These are phyloP conservation scores for Ustilago loliicola DNA, from an alignment of 1,284 basidiomycete genomes.

Conservation along the genomic window DNA sequence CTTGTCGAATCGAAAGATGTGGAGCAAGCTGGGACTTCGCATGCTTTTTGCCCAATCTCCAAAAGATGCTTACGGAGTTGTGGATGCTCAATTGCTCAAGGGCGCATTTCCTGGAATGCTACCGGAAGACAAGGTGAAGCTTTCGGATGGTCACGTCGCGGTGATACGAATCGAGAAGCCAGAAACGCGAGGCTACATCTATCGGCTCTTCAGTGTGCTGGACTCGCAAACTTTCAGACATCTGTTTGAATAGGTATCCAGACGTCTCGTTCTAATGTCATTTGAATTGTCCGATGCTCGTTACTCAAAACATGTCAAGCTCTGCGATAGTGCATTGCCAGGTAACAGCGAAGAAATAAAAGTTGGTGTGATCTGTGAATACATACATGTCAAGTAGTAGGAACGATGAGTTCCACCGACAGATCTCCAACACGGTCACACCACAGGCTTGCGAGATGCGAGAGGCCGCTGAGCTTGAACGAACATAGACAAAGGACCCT, in stretches of 20 bases:
- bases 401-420: too few relatives aligned
- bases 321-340: too few relatives aligned
- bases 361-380: too few relatives aligned
- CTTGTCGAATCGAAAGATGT: not conserved
- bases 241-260: not conserved
- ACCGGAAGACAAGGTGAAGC: not conserved
- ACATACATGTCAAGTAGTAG: too few relatives aligned
- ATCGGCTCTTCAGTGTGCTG: constrained; percentile 3
- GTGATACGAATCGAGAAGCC: constrained; percentile 12
- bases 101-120: not conserved
- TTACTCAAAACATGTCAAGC: too few relatives aligned
- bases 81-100: constrained; percentile 14
- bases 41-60: constrained; percentile 7
- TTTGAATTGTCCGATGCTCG: too few relatives aligned
- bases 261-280: not conserved
- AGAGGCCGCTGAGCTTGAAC: too few relatives aligned
- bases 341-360: too few relatives aligned
- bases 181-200: not conserved
- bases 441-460: too few relatives aligned
- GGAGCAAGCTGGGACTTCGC: constrained; percentile 5
- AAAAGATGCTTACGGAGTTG: not conserved
- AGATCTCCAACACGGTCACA: too few relatives aligned
- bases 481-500: too few relatives aligned
- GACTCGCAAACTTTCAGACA: not conserved
- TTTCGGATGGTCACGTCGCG: not conserved